Base-by-base conservation (phyloP, 345 rosid species). In the Pistacia integerrima region DNA sequence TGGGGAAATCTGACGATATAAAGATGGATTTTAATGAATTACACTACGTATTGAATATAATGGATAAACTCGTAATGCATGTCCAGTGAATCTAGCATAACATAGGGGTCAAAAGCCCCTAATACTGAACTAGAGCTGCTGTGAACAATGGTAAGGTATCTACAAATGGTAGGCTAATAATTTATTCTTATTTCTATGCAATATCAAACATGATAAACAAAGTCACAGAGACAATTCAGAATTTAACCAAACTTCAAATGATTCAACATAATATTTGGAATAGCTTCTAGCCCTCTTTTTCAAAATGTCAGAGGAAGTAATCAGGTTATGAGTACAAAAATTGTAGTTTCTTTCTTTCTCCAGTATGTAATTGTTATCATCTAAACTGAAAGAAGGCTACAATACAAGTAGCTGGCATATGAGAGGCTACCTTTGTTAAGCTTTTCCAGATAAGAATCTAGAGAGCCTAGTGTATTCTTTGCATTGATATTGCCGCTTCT, bases 361-460 rank as follows among this genome's bases (percentile, higher is more conserved):
- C 5, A 22, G 3, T 25, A 20, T 66, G 30, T 4, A 67, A 67
- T 2, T 66, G 22, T 12, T 17, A 16, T 16, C 22, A 28, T 49
- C 41, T 28, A 28, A 51, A 25, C 41, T 33, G 59, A 76, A 9
- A 44, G 41, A 20, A 12, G 33, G 61, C 13, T 20, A 77, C 56
- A 38, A 38, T n/a, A 62, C 20, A 49, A 41, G 70, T 8, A 25
- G 10, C 51, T 35, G 61, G 64, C 35, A 55, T 9, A 18, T 16
- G 16, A 66, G 30, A 38, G 51, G 54, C 44, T 76, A 90, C 94
- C 89, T 78, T 75, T 63, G 30, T 83, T 49, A 44, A 87, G 87
- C 81, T 90, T 89, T 66, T 73, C 88, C 73, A 90, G 89, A 85
- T 88, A 91, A 67, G 83, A 78, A 57, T 90, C 88, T 54, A 87